Conservation (phyloP, 192 early-diverging fungal genomes). For the Rhizoclosmatium globosum region DNA sequence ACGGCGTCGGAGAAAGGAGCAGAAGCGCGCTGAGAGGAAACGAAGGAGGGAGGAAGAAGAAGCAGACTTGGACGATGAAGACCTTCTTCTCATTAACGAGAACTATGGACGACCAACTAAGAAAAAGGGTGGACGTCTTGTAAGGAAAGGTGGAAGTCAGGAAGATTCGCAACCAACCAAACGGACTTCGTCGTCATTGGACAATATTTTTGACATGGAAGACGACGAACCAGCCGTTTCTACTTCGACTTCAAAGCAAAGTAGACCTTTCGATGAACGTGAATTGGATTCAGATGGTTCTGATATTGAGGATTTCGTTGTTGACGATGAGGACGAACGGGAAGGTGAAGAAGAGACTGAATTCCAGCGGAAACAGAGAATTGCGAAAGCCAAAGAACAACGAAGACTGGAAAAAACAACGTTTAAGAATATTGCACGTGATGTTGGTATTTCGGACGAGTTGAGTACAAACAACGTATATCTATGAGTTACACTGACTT, state of each 20-base stretch:
- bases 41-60: constrained; percentile 60
- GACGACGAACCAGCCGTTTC: constrained; percentile 52
- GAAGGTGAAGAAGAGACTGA: constrained; percentile 42
- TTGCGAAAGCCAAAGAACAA: constrained; percentile 18
- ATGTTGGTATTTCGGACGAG: constrained; percentile 66
- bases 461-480: constrained; percentile 17
- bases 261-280: neutral
- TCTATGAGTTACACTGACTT: too few species aligned
- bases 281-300: constrained; percentile 36
- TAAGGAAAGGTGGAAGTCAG: neutral
- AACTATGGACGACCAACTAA: constrained; percentile 70
- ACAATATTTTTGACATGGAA: constrained; percentile 76
- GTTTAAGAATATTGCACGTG: constrained; percentile 52
- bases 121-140: constrained; percentile 47
- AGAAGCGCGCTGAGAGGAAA: constrained; percentile 61
- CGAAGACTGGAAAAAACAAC: constrained; percentile 39
- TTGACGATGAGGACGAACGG: constrained; percentile 52
- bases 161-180: neutral
- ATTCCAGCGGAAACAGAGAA: constrained; percentile 17
- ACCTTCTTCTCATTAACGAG: constrained; percentile 89
- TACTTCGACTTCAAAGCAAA: constrained; percentile 26
- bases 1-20: neutral
- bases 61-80: constrained; percentile 90
- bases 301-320: constrained; percentile 22
- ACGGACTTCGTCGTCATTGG: constrained; percentile 58